These are phyloP conservation scores for Limnanthes douglasii DNA, from an alignment of 345 rosid genomes.

Conservation along the genomic window DNA sequence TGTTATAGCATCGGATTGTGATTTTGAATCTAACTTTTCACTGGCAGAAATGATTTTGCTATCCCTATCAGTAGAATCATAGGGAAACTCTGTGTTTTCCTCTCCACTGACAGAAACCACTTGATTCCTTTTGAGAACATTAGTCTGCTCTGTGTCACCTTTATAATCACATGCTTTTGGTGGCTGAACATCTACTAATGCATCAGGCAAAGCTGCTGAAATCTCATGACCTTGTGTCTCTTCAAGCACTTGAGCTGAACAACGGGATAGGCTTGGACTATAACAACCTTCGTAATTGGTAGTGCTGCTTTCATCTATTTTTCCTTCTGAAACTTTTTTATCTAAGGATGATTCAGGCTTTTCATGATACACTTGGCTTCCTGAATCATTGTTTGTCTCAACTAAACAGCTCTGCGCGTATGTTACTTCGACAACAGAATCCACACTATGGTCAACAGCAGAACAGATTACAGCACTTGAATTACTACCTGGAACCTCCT, in stretches of 20 bases:
- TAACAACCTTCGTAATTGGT: constrained; percentile 8
- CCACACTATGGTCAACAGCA: constrained; percentile 10
- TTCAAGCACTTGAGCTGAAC: constrained; percentile 9
- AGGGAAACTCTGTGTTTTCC: constrained; percentile 18
- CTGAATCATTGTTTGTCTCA: constrained; percentile 11
- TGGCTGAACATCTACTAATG: no score
- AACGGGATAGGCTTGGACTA: constrained; percentile 4
- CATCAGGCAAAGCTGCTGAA: constrained; percentile 10
- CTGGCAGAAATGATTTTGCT: constrained; percentile 9
- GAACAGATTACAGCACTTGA: constrained; percentile 6
- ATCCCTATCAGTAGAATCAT: constrained; percentile 11
- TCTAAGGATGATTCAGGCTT: constrained; percentile 16
- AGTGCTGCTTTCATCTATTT: constrained; percentile 9
- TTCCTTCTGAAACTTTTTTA: constrained; percentile 9
- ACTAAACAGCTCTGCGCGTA: constrained; percentile 3
- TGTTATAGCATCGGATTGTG: constrained; percentile 17
- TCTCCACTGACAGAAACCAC: no score
- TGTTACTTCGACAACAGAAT: constrained; percentile 9
- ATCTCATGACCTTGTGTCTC: constrained; percentile 11
- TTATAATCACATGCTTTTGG: no score
- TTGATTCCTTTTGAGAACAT: no score
- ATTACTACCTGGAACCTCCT: constrained; percentile 12
- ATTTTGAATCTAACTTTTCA: constrained; percentile 15
- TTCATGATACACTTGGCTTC: constrained; percentile 9
- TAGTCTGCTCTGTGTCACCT: no score